Percentiles rank a stretch among this genome's conserved stretches.
These are phyloP conservation scores for Phytopythium aichiense DNA, from an alignment of 352 stramenopile species.

Conservation along the genomic window DNA sequence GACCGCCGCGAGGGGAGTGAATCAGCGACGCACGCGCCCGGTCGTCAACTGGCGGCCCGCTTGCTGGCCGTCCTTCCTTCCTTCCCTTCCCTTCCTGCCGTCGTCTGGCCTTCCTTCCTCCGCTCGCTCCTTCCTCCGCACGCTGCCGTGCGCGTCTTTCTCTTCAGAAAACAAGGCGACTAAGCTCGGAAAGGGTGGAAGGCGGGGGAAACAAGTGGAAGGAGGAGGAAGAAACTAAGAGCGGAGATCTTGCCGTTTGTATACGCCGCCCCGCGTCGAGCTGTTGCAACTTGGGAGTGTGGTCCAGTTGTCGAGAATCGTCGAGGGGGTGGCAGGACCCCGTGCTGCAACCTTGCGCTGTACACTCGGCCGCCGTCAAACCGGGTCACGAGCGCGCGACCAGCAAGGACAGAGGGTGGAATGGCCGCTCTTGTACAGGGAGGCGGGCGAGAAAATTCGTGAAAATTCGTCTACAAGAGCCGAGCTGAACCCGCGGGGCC, in stretches of 20 bases:
- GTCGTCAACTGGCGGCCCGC: neutral
- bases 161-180: neutral
- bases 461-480: conserved; percentile 3
- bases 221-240: neutral
- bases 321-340: neutral
- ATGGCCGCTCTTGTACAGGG: neutral
- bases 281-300: neutral
- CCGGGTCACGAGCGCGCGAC: neutral
- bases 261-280: neutral
- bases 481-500: neutral
- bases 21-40: neutral
- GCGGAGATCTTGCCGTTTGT: neutral
- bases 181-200: conserved; percentile 5
- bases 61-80: neutral
- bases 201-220: neutral
- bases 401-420: neutral
- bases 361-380: neutral
- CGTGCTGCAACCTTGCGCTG: neutral
- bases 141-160: neutral
- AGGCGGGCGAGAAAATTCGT: neutral
- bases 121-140: too few species aligned
- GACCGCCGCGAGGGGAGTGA: neutral
- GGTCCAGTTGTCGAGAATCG: neutral
- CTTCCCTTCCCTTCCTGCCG: neutral
- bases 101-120: neutral